phyloP scores from a whole-genome alignment of 371 early-diverging fungal species.

The Amoeboaphelidium protococcarum region DNA sequence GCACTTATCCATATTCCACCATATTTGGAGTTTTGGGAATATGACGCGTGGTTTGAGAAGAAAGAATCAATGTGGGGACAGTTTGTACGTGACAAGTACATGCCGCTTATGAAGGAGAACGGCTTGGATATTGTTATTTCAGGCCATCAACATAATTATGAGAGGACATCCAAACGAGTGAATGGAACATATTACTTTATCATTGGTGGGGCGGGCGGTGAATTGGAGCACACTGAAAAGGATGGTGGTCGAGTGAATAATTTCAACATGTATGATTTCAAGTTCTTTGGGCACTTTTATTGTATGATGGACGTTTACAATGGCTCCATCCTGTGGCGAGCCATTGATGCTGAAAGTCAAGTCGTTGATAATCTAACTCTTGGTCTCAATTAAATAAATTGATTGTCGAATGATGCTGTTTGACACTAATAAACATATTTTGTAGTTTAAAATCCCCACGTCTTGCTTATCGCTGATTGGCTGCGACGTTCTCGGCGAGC shows the following conservation, averaged over 20 bases:
- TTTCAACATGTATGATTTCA: constrained; percentile 22
- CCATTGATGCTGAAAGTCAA: too few species aligned
- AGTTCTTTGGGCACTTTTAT: constrained; percentile 23
- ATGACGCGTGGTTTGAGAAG: constrained; percentile 30
- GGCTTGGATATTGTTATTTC: constrained; percentile 44
- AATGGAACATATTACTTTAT: constrained; percentile 27
- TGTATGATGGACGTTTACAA: constrained; percentile 26
- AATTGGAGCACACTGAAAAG: constrained; percentile 21
- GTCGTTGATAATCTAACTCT: too few species aligned
- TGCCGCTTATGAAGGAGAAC: constrained; percentile 29
- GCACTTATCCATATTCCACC: constrained; percentile 49
- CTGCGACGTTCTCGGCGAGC: too few species aligned
- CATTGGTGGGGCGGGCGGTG: constrained; percentile 49
- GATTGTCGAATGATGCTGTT: too few species aligned
- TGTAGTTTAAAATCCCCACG: too few species aligned
- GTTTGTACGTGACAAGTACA: constrained; percentile 33
- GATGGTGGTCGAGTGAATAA: background rate
- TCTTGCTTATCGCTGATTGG: too few species aligned
- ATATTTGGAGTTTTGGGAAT: constrained; percentile 49
- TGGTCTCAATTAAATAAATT: too few species aligned
- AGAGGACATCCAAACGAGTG: constrained; percentile 24
- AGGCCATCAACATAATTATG: constrained; percentile 58
- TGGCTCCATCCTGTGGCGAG: constrained; percentile 50
- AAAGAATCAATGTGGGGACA: constrained; percentile 40
- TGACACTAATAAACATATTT: too few species aligned